Conservation (phyloP, 305 asterid genomes). For the Nicotiana rustica region DNA sequence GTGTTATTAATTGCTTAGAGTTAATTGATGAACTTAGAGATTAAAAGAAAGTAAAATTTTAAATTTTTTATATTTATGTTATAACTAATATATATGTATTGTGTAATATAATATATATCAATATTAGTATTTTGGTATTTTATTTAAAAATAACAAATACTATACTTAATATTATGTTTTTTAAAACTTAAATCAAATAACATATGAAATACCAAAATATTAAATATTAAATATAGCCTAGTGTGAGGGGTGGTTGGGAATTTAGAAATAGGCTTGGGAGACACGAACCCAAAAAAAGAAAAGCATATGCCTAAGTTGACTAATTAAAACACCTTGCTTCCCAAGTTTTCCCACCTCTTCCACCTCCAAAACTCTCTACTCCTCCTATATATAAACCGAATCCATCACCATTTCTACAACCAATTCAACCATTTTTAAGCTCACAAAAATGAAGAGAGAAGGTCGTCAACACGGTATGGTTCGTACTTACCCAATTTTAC, state of each 20-base stretch:
- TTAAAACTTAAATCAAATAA: too few species aligned
- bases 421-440: constrained; percentile 30
- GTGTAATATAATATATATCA: too few species aligned
- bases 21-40: too few species aligned
- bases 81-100: too few species aligned
- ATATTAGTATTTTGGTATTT: too few species aligned
- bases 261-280: constrained; percentile 39
- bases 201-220: too few species aligned
- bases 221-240: too few species aligned
- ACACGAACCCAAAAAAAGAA: constrained; percentile 37
- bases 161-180: too few species aligned
- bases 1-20: too few species aligned
- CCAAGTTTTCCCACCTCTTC: constrained; percentile 47
- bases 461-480: constrained; percentile 87
- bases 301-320: constrained; percentile 39
- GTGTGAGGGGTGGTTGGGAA: background rate
- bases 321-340: constrained; percentile 45
- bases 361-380: background rate
- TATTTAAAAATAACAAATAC: too few species aligned
- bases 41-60: too few species aligned
- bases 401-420: background rate
- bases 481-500: constrained; percentile 54
- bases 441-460: constrained; percentile 70
- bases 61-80: too few species aligned
- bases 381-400: constrained; percentile 35